Evolutionary conservation across 495 filamentous ascomycete genomes (phyloP), one percentile per base, ranked within the genome.

Genomic region (Penicillium maclennaniae): DNA sequence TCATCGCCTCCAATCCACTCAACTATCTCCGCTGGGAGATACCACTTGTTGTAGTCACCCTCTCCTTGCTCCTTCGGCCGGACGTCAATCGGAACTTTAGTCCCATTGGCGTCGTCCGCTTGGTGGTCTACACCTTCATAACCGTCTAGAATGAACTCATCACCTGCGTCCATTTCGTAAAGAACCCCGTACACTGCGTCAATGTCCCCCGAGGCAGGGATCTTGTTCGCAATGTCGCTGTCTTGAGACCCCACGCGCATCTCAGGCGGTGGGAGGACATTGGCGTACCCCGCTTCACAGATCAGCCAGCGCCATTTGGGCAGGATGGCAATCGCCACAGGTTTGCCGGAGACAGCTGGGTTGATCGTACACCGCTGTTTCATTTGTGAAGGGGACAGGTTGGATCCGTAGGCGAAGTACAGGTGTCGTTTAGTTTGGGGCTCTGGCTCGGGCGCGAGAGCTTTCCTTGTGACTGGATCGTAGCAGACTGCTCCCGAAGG

Each of bases 341-440:
- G 78, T 12, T 58, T 79, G 6, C 78, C 79, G 53, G 74, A 81
- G 49, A 62, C 80, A 6, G 74, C 16, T 0, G 74, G 71, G 49
- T 79, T 78, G 4, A 71, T 60, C 2, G 74, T 78, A 60, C 87
- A 91, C 55, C 87, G 83, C 20, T 63, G 49, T 9, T 38, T 47
- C 87, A 90, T 90, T 65, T 90, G 87, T 6, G 75, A 66, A 19
- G 75, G 70, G 60, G 83, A 87, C 53, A 90, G 77, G 61, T 91
- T 91, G 51, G 78, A 83, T 60, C 86, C 87, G 68, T 88, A 89
- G 62, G 79, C 87, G 62, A 89, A 88, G 71, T 90, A 88, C 60
- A 85, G 63, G 37, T 66, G 50, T 53, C 49, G 60, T 31, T 21
- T 19, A 42, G 44, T 25, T 48, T 50, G 37, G 50, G 23, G 31